These are phyloP conservation scores for Phytophthora melonis DNA, from an alignment of 352 stramenopile genomes.

Conservation along the genomic window DNA sequence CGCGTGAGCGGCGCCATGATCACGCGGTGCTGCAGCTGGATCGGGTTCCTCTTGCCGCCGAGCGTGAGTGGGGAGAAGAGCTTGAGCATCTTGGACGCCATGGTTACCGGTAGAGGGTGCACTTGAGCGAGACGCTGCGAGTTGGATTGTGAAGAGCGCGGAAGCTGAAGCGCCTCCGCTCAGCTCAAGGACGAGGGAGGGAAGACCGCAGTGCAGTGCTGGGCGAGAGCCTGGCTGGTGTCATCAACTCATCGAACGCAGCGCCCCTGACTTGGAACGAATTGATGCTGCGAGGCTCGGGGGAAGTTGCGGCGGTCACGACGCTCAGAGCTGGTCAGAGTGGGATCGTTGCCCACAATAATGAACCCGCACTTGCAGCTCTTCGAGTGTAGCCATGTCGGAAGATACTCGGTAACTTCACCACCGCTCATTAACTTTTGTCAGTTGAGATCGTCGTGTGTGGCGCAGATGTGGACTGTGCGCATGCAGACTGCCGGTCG, in stretches of 20 bases:
- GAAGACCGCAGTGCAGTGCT: background rate
- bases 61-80: constrained; percentile 59
- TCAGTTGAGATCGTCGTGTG: background rate
- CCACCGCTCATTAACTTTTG: background rate
- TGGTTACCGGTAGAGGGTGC: background rate
- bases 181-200: too few species aligned
- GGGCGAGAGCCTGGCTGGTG: background rate
- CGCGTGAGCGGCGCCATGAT: constrained; percentile 76
- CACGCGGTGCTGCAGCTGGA: constrained; percentile 63
- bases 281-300: background rate
- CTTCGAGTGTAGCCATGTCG: background rate
- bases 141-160: too few species aligned
- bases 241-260: background rate
- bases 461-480: constrained; percentile 2
- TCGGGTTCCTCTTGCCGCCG: constrained; percentile 41
- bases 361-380: background rate
- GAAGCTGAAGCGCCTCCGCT: too few species aligned
- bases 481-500: constrained; percentile 3
- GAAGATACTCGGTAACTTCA: background rate
- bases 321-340: background rate
- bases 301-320: background rate
- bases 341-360: background rate
- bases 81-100: constrained; percentile 39
- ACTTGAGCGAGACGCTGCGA: background rate
- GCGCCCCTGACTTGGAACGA: background rate